Evolutionary conservation across 169 alveolate genomes (phyloP).

Genomic region (Plasmodium falciparum): DNA sequence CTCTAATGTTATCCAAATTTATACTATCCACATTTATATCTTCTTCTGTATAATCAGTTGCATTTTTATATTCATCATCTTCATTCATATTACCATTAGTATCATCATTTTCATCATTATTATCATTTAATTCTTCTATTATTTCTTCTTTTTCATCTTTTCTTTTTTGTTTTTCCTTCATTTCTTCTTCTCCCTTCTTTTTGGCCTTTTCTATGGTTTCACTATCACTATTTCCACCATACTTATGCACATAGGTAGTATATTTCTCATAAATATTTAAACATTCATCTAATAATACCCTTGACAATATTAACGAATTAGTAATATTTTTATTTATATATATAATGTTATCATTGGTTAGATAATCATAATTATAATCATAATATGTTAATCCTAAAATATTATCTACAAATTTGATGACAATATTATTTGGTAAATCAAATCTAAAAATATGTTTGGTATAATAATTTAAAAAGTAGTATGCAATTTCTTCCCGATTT

Average conservation of each 20-base stretch:
- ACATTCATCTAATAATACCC: conserved; percentile 64
- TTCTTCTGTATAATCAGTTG: conserved; percentile 28
- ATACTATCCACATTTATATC: conserved; percentile 5
- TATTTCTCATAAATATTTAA: conserved; percentile 62
- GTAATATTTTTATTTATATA: conserved; percentile 34
- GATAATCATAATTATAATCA: conserved; percentile 64
- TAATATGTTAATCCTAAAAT: conserved; percentile 58
- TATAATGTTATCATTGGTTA: conserved; percentile 41
- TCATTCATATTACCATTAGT: conserved; percentile 2
- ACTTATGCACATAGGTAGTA: conserved; percentile 67
- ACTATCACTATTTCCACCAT: conserved; percentile 47
- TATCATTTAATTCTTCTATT: neutral
- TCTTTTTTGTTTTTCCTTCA: neutral
- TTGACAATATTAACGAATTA: conserved; percentile 42
- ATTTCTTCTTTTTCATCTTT: neutral
- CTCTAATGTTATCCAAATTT: conserved; percentile 4
- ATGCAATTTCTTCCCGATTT: conserved; percentile 71
- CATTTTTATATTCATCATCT: conserved; percentile 11
- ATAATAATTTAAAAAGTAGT: conserved; percentile 67
- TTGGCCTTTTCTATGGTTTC: conserved; percentile 29
- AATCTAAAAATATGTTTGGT: conserved; percentile 58
- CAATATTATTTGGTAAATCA: conserved; percentile 65
- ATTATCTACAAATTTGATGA: conserved; percentile 22
- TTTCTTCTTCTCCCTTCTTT: conserved; percentile 1
- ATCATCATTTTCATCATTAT: neutral